Evolutionary conservation across 2,329 filamentous ascomycete species (phyloP), one percentile per base, ranked within the genome.

Genomic region (Lasiodiplodia sp.): DNA sequence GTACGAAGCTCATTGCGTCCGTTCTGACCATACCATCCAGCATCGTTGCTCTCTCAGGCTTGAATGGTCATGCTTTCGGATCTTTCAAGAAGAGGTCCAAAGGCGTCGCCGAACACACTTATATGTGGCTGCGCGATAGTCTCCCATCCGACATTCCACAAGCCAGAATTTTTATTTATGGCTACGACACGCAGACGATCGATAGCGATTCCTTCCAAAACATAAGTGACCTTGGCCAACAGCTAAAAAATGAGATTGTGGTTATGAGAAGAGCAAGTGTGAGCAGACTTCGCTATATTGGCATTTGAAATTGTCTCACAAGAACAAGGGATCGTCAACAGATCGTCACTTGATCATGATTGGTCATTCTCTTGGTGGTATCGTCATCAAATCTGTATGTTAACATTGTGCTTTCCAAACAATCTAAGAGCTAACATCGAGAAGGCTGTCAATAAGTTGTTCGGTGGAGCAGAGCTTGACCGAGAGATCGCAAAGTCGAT

Each of bases 331-430:
- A 16, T 4, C 4, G 16, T 44, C 40, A 44, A 3, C 10, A 1
- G 1, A 18, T 1, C 12, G 5, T 6, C 1, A 6, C 0, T 16
- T 44, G 40, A 28, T 44, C 3, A 1, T 44, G 3, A 44, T 44
- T 1, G 40, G 40, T 4, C 40, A 44, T 16, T 44, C 40, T 0
- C 40, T 44, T 3, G 40, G 40, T 10, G 40, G 40, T 0, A 44
- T 44, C 40, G 1, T 44, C 0, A 44, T 44, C 8, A 44, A 44
- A 18, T 12, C 40, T 14, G 40, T 44, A 18, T 14, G 40, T 44
- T 8, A 1, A 1, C 0, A 2, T 3, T 2, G 1, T 1, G 1
- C 1, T 44, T 7, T 44, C n/a, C n/a, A n/a, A n/a, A n/a, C n/a
- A n/a, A n/a, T n/a, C n/a, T n/a, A n/a, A n/a, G n/a, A n/a, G n/a